phyloP scores from a whole-genome alignment of 78 protist genomes.

The Salpingoeca rosetta region DNA sequence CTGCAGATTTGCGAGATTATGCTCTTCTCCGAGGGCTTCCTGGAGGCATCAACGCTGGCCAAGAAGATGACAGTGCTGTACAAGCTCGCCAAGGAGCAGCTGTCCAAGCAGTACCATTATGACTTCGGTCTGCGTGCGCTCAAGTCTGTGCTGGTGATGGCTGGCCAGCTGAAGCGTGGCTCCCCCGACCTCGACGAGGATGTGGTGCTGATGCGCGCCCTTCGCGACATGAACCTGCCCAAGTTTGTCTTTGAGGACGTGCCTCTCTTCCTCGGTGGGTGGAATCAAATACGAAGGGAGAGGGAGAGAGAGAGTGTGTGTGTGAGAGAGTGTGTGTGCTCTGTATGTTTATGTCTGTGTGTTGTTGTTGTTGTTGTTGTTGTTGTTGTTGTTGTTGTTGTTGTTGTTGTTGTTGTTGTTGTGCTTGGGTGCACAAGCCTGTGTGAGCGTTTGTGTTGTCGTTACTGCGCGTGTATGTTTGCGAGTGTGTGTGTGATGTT shows the following conservation, averaged over 20 bases:
- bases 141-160: slow-evolving; percentile 81
- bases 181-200: slow-evolving; percentile 50
- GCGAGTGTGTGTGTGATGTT: too few relatives aligned
- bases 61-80: slow-evolving; percentile 80
- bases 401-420: too few relatives aligned
- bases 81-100: slow-evolving; percentile 73
- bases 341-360: too few relatives aligned
- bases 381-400: too few relatives aligned
- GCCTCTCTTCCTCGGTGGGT: slow-evolving; percentile 87
- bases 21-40: slow-evolving; percentile 77
- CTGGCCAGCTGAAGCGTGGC: slow-evolving; percentile 81
- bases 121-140: slow-evolving; percentile 86
- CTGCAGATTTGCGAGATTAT: slow-evolving; percentile 74
- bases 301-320: too few relatives aligned
- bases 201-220: slow-evolving; percentile 78
- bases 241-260: slow-evolving; percentile 87
- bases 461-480: too few relatives aligned
- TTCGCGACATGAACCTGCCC: slow-evolving; percentile 85
- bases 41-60: slow-evolving; percentile 57
- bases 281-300: too few relatives aligned
- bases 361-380: too few relatives aligned
- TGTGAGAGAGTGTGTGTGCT: too few relatives aligned
- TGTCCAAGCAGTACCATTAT: slow-evolving; percentile 78
- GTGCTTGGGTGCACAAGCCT: too few relatives aligned
- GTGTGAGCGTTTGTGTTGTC: too few relatives aligned